Conservation (phyloP, 2,329 filamentous ascomycete species). For the Penicillium hordei region DNA sequence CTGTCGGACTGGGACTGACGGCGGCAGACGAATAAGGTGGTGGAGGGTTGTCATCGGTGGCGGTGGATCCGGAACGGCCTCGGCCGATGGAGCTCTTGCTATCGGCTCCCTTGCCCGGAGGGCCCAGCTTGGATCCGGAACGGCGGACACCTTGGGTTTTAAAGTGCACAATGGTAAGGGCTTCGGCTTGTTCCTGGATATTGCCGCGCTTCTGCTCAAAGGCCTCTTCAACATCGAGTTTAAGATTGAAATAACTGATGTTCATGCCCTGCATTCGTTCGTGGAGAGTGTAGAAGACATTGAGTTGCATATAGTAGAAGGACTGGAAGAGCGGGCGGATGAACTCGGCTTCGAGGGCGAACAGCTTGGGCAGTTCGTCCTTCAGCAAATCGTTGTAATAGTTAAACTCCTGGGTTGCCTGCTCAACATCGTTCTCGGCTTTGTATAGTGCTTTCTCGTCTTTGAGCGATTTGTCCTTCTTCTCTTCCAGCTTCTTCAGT, state of each 20-base stretch:
- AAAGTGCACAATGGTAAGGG: slow-evolving; percentile 82
- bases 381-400: slow-evolving; percentile 98
- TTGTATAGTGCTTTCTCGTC: slow-evolving; percentile 98
- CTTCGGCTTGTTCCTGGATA: slow-evolving; percentile 83
- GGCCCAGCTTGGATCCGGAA: slow-evolving; percentile 33
- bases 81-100: slow-evolving; percentile 36
- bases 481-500: slow-evolving; percentile 93
- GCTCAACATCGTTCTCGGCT: slow-evolving; percentile 85
- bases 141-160: slow-evolving; percentile 72
- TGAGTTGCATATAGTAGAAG: slow-evolving; percentile 99
- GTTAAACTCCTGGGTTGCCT: slow-evolving; percentile 92
- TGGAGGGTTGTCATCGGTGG: slow-evolving; percentile 58
- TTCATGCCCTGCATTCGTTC: slow-evolving; percentile 97
- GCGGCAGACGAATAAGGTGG: slow-evolving; percentile 63
- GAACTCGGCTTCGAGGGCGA: slow-evolving; percentile 85
- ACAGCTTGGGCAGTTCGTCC: slow-evolving; percentile 90
- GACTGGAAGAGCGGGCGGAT: slow-evolving; percentile 97
- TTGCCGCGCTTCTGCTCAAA: slow-evolving; percentile 87
- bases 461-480: slow-evolving; percentile 94
- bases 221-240: slow-evolving; percentile 84
- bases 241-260: slow-evolving; percentile 96
- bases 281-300: slow-evolving; percentile 97
- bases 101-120: slow-evolving; percentile 37
- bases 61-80: slow-evolving; percentile 43
- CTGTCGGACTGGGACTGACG: slow-evolving; percentile 41